Evolutionary conservation across 495 filamentous ascomycete species (phyloP), one percentile per base, ranked within the genome.

Genomic region (Xylaria bambusicola): DNA sequence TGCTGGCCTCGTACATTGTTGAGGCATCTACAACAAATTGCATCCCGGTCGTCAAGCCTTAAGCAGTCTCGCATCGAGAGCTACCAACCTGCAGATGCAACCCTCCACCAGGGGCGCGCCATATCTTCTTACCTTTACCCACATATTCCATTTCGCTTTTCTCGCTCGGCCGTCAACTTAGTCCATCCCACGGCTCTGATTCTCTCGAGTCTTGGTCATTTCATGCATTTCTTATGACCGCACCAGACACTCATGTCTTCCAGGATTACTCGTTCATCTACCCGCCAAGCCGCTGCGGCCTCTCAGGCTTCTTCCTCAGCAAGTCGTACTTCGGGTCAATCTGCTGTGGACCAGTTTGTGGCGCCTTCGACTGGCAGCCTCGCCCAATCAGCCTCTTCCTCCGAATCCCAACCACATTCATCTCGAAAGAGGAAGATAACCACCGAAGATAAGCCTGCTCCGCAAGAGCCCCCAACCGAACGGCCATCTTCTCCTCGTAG

Each of bases 181-280:
- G n/a, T n/a, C 63, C 51, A 55, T 35, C 66, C 24, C 47, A 58
- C 38, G 33, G 29, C 20, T 17, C 40, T 7, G 31, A n/a, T 48
- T 48, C 26, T 27, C 31, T 7, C 46, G 45, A 41, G 42, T 41
- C 35, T 41, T 38, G 15, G 23, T 18, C 45, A 38, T 58, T 49
- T 18, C 40, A 23, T 57, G 52, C 29, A 41, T 17, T 50, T 51
- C 10, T 21, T 48, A n/a, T 56, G 44, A 56, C 51, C 42, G 57
- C 57, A 46, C 12, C 57, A 47, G 57, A 52, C 75, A 82, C 89
- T 90, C 85, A 92, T 91, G 89, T 88, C 88, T 81, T 72, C 83
- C 83, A 93, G 89, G 85, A 82, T 87, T 58, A 92, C 89, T 77
- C 85, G 89, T 73, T 90, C 89, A 64, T 83, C 89, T 66, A 85